These are phyloP conservation scores for Hyaloscypha variabilis DNA, from an alignment of 495 filamentous ascomycete genomes.

Conservation along the genomic window DNA sequence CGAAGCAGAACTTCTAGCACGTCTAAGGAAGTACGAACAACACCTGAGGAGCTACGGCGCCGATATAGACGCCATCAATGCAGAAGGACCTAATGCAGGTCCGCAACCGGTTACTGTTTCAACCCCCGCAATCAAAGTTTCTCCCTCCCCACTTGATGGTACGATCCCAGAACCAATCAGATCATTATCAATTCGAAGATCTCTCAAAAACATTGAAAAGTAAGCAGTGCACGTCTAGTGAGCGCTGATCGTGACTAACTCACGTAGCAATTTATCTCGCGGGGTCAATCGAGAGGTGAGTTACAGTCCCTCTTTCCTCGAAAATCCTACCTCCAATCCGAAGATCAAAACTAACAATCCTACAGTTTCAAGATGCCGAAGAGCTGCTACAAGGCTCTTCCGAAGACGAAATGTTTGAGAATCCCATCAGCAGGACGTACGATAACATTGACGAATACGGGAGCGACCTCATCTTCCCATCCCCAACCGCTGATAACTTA, in stretches of 20 bases:
- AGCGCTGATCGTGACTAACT: neutral
- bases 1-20: slow-evolving; percentile 37
- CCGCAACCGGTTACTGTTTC: neutral
- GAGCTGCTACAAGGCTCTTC: slow-evolving; percentile 28
- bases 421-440: slow-evolving; percentile 15
- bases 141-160: slow-evolving; percentile 33
- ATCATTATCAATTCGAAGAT: slow-evolving; percentile 34
- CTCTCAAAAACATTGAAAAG: slow-evolving; percentile 19
- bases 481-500: slow-evolving; percentile 4
- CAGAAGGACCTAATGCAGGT: slow-evolving; percentile 2
- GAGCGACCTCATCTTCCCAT: slow-evolving; percentile 17
- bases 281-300: slow-evolving; percentile 10
- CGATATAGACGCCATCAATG: slow-evolving; percentile 28
- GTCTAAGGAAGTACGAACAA: slow-evolving; percentile 39
- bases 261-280: slow-evolving; percentile 15
- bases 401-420: slow-evolving; percentile 21
- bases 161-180: slow-evolving; percentile 17
- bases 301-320: neutral
- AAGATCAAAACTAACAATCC: no score
- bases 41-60: slow-evolving; percentile 29
- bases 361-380: slow-evolving; percentile 19
- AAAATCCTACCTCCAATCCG: neutral
- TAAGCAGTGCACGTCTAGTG: neutral
- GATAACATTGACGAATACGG: slow-evolving; percentile 7
- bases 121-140: neutral